phyloP scores from a whole-genome alignment of 2,329 filamentous ascomycete genomes.

The Colletotrichum coccodes region DNA sequence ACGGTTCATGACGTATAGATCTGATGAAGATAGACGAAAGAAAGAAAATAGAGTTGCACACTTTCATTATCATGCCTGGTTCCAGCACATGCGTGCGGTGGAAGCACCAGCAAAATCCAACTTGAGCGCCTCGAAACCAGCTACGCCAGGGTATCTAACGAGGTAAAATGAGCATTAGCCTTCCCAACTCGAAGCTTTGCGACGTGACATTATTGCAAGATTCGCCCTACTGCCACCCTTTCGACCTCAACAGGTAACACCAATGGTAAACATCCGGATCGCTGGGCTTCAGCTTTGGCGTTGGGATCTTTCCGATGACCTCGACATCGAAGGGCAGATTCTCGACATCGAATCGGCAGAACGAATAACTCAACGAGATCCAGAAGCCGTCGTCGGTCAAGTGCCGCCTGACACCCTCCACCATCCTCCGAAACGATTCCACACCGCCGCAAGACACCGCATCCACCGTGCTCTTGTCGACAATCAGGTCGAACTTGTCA shows the following conservation, averaged over 20 bases:
- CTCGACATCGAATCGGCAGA: slow-evolving; percentile 49
- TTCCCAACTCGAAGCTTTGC: too few relatives aligned
- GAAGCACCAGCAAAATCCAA: background rate
- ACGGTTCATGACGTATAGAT: background rate
- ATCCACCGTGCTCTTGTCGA: slow-evolving; percentile 62
- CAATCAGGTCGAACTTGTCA: slow-evolving; percentile 50
- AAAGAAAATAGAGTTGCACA: too few relatives aligned
- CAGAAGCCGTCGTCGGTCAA: slow-evolving; percentile 52
- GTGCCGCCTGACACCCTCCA: slow-evolving; percentile 44
- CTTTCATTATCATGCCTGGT: background rate
- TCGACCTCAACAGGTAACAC: slow-evolving; percentile 55
- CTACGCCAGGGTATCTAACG: background rate
- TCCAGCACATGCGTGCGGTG: too few relatives aligned
- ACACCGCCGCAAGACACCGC: slow-evolving; percentile 58
- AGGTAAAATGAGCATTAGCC: background rate
- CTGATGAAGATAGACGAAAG: background rate
- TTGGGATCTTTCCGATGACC: slow-evolving; percentile 53
- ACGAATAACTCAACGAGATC: slow-evolving; percentile 61
- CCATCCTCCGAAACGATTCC: slow-evolving; percentile 50
- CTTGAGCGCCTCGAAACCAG: background rate
- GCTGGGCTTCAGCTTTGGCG: slow-evolving; percentile 48
- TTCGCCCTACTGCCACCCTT: background rate
- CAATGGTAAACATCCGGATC: slow-evolving; percentile 59
- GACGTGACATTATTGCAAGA: background rate
- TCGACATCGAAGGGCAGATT: slow-evolving; percentile 52